phyloP scores from a whole-genome alignment of 1,284 basidiomycete genomes.

The Cerrena zonata region DNA sequence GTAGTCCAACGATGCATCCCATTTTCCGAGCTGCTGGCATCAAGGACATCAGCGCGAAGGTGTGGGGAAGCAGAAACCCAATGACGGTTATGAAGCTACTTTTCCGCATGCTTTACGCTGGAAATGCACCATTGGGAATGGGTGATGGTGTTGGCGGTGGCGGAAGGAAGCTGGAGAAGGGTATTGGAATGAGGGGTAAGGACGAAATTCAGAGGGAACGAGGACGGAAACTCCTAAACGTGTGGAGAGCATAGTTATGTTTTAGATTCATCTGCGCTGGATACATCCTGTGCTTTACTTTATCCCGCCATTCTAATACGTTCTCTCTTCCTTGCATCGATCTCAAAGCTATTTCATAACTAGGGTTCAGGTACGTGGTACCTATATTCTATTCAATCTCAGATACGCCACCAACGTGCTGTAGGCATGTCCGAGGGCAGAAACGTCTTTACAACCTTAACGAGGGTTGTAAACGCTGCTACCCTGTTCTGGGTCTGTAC shows the following conservation, averaged over 20 bases:
- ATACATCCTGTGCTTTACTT: neutral
- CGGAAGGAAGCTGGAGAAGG: slow-evolving; percentile 63
- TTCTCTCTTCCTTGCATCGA: too few relatives aligned
- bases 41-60: slow-evolving; percentile 89
- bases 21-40: slow-evolving; percentile 90
- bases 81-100: slow-evolving; percentile 57
- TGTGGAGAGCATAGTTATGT: slow-evolving; percentile 22
- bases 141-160: slow-evolving; percentile 71
- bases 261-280: neutral
- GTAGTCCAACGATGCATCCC: slow-evolving; percentile 84
- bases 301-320: neutral
- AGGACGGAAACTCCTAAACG: slow-evolving; percentile 59
- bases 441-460: too few relatives aligned
- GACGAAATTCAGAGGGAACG: slow-evolving; percentile 65
- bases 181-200: slow-evolving; percentile 59
- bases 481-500: too few relatives aligned
- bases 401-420: too few relatives aligned
- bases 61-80: slow-evolving; percentile 86
- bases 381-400: too few relatives aligned
- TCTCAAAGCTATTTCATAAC: too few relatives aligned
- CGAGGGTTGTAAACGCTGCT: too few relatives aligned
- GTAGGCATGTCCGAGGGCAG: too few relatives aligned
- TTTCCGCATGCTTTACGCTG: slow-evolving; percentile 63
- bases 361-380: too few relatives aligned
- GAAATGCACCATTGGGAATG: slow-evolving; percentile 69